A percentile compares a stretch with the other conserved stretches of the same genome.
Conservation (phyloP, 2,329 filamentous ascomycete genomes). For the Rosellinia necatrix region DNA sequence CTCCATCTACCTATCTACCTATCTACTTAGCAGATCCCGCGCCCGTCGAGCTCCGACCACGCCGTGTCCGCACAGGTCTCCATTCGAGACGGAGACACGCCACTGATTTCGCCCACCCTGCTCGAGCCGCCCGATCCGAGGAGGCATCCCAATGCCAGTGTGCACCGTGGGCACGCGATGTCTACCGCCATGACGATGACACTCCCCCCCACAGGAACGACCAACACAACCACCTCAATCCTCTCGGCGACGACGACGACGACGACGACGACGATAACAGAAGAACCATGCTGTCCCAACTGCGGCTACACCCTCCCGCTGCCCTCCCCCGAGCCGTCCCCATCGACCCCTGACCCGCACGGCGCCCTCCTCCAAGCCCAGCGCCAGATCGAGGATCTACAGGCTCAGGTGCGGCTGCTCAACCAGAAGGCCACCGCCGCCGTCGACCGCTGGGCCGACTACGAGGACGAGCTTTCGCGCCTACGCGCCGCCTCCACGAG, state of each 20-base stretch:
- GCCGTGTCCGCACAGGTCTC: no score
- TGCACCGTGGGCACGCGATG: slow-evolving; percentile 6
- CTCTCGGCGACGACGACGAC: slow-evolving; percentile 29
- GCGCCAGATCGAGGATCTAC: slow-evolving; percentile 68
- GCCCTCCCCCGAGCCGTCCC: slow-evolving; percentile 41
- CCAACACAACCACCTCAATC: slow-evolving; percentile 31
- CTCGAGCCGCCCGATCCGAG: not conserved
- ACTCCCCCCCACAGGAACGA: slow-evolving; percentile 29
- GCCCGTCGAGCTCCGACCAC: no score
- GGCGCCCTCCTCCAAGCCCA: slow-evolving; percentile 58
- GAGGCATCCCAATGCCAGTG: not conserved
- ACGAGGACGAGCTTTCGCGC: slow-evolving; percentile 74
- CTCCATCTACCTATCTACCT: no score
- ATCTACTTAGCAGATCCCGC: no score
- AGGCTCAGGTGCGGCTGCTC: slow-evolving; percentile 71
- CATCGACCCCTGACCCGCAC: slow-evolving; percentile 43
- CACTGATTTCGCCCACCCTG: no score
- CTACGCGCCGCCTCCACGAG: slow-evolving; percentile 53
- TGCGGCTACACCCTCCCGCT: slow-evolving; percentile 51
- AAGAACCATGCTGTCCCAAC: slow-evolving; percentile 52
- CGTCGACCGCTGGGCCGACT: slow-evolving; percentile 72
- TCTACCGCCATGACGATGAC: slow-evolving; percentile 37
- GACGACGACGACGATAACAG: slow-evolving; percentile 29
- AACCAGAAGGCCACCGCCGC: slow-evolving; percentile 71
- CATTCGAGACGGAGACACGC: no score